phyloP scores from a whole-genome alignment of 257 asterid genomes.

The Ilex asprella region DNA sequence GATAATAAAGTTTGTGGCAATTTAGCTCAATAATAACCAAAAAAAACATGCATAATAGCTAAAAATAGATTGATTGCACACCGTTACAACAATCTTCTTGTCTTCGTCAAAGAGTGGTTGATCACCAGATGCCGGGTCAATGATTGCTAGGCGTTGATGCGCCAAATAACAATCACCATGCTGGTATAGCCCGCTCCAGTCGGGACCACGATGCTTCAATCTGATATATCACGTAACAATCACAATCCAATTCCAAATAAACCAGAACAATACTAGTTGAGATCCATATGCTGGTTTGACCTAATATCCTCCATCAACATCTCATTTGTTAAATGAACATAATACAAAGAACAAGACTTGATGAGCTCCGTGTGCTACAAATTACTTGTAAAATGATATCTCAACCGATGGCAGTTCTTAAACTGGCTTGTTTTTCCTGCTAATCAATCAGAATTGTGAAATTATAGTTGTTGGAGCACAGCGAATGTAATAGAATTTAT shows the following conservation, averaged over 20 bases:
- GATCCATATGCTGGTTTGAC: no score
- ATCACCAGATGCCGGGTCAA: slow-evolving; percentile 98
- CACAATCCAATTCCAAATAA: slow-evolving; percentile 1
- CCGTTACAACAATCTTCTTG: slow-evolving; percentile 73
- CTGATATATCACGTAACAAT: slow-evolving; percentile 26
- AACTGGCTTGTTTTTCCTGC: no score
- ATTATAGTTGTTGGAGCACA: no score
- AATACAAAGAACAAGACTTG: no score
- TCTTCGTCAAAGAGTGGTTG: slow-evolving; percentile 88
- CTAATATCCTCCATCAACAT: no score
- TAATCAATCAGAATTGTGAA: no score
- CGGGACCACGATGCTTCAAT: slow-evolving; percentile 99
- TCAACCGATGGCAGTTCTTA: no score
- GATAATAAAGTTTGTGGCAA: not conserved
- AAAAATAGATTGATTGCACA: slow-evolving; percentile 12
- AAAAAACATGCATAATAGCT: not conserved
- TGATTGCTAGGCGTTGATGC: slow-evolving; percentile 86
- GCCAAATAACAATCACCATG: slow-evolving; percentile 69
- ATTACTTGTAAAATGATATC: no score
- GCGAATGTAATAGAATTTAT: no score
- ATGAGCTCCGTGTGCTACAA: no score
- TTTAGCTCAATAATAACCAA: not conserved
- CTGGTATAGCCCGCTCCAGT: slow-evolving; percentile 94
- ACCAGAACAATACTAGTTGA: no score
- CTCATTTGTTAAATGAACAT: no score